These are phyloP conservation scores for Diaporthe nobilis DNA, from an alignment of 2,329 filamentous ascomycete species.

Conservation along the genomic window DNA sequence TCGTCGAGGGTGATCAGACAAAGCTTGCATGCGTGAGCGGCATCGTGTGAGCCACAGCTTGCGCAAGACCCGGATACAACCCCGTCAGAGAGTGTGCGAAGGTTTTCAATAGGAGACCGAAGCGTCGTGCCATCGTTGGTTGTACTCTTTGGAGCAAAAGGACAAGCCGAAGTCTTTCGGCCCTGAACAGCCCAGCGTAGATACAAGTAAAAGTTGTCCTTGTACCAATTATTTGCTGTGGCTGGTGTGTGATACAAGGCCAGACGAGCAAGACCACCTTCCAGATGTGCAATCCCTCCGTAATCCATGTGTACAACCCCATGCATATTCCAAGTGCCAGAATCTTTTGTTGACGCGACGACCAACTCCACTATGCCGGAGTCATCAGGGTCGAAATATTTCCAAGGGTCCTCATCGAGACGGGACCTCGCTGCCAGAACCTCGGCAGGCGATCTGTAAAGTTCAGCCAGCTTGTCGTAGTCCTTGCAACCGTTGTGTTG, in stretches of 20 bases:
- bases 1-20: background rate
- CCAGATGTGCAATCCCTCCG: background rate
- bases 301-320: background rate
- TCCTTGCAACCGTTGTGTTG: background rate
- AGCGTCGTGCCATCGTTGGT: too few relatives aligned
- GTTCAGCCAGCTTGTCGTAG: background rate
- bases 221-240: background rate
- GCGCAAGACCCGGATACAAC: background rate
- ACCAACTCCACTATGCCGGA: background rate
- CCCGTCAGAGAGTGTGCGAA: background rate
- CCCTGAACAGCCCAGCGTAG: background rate
- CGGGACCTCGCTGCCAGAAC: background rate
- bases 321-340: too few relatives aligned
- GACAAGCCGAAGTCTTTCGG: background rate
- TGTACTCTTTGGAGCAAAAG: too few relatives aligned
- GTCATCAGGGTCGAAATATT: background rate
- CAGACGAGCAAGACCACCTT: background rate
- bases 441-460: background rate
- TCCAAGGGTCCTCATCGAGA: background rate
- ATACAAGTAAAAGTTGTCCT: background rate
- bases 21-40: background rate
- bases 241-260: background rate
- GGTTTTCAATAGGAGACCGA: too few relatives aligned
- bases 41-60: background rate
- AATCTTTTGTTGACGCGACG: too few relatives aligned